Percentiles rank a stretch among this genome's conserved stretches.
These are phyloP conservation scores for Alliaria petiolata DNA, from an alignment of 345 rosid species.

Conservation along the genomic window DNA sequence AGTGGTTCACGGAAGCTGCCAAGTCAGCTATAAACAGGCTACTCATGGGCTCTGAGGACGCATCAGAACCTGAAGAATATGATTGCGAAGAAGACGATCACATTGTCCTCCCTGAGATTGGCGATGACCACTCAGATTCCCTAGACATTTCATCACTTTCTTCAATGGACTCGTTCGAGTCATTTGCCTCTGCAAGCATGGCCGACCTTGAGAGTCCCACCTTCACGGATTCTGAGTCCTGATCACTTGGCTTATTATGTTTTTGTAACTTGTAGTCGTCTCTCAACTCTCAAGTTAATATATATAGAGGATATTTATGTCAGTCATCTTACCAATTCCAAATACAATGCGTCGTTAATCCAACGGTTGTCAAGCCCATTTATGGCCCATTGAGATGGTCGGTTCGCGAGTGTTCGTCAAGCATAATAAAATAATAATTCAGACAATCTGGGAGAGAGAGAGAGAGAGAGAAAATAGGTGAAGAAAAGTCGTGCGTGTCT, in stretches of 20 bases:
- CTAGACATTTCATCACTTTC: slow-evolving; percentile 73
- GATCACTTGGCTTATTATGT: slow-evolving; percentile 20
- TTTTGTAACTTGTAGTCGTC: not conserved
- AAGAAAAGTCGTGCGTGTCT: slow-evolving; percentile 16
- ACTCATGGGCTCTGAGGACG: slow-evolving; percentile 68
- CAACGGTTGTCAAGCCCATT: not conserved
- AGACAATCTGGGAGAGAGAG: not conserved
- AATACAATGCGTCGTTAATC: too few species aligned
- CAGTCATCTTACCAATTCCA: not conserved
- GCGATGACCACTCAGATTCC: slow-evolving; percentile 46
- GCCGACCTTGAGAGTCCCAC: slow-evolving; percentile 86
- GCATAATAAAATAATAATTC: not conserved
- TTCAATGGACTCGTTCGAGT: slow-evolving; percentile 54
- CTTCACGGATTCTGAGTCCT: slow-evolving; percentile 63
- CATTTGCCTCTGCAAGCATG: slow-evolving; percentile 95
- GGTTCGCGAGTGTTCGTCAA: slow-evolving; percentile 25
- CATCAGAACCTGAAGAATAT: slow-evolving; percentile 36
- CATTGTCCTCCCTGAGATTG: slow-evolving; percentile 35
- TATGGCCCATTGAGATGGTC: not conserved
- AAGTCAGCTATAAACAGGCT: slow-evolving; percentile 81
- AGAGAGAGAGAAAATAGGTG: not conserved
- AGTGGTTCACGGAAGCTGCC: slow-evolving; percentile 96
- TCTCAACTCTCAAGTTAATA: not conserved
- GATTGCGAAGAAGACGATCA: slow-evolving; percentile 59
- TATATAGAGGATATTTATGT: not conserved